phyloP scores from a whole-genome alignment of 1,284 basidiomycete species.

The Ustilago sp. region DNA sequence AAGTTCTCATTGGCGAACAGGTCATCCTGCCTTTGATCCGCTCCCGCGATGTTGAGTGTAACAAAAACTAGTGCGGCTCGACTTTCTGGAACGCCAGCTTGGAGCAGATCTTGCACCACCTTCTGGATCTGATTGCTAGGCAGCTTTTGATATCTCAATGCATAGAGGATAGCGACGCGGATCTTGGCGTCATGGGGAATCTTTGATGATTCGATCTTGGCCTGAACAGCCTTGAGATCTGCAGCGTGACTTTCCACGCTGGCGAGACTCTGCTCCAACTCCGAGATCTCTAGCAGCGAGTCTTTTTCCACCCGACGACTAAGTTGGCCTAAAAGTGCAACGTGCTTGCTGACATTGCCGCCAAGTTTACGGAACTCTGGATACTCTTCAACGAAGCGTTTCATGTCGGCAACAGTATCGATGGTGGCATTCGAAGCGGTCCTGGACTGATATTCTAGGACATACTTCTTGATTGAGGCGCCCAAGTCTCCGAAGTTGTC shows the following conservation, averaged over 20 bases:
- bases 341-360: constrained; percentile 98
- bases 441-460: constrained; percentile 87
- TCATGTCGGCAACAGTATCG: constrained; percentile 87
- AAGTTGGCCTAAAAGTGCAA: constrained; percentile 94
- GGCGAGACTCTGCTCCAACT: constrained; percentile 95
- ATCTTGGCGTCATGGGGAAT: constrained; percentile 86
- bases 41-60: constrained; percentile 90
- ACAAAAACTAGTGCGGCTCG: constrained; percentile 94
- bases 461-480: constrained; percentile 90
- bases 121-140: constrained; percentile 84
- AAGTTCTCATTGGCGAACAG: constrained; percentile 95
- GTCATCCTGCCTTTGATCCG: constrained; percentile 96
- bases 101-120: constrained; percentile 83
- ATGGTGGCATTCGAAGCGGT: constrained; percentile 84
- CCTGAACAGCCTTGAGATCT: constrained; percentile 76
- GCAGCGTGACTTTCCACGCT: constrained; percentile 83
- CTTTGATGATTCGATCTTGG: constrained; percentile 73
- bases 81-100: constrained; percentile 83
- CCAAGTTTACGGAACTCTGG: constrained; percentile 96
- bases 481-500: constrained; percentile 98
- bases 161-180: constrained; percentile 91
- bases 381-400: constrained; percentile 92
- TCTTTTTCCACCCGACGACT: constrained; percentile 88
- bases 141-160: constrained; percentile 93
- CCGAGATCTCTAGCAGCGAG: constrained; percentile 82